Evolutionary conservation across 257 asterid species (phyloP).

Genomic region (Salvia hispanica): DNA sequence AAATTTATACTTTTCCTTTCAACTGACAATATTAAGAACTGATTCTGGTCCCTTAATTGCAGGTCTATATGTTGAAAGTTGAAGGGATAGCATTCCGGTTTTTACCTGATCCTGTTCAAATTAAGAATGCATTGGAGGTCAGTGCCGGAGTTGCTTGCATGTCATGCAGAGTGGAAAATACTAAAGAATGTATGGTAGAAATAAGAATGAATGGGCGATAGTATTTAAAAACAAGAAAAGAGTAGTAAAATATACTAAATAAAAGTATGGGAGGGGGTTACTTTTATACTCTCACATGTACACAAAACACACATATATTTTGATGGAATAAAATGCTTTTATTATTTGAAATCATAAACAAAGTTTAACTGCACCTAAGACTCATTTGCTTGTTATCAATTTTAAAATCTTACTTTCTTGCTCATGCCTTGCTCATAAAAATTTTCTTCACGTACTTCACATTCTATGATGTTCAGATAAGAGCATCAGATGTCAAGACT

Average conservation of each 20-base stretch:
- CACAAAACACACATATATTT: background rate
- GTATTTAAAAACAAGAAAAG: background rate
- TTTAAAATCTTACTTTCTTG: background rate
- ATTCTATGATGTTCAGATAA: conserved; percentile 51
- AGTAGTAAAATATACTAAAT: background rate
- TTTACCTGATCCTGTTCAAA: conserved; percentile 91
- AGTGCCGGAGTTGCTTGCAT: conserved; percentile 31
- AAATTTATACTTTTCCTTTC: background rate
- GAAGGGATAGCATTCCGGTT: conserved; percentile 97
- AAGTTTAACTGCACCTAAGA: background rate
- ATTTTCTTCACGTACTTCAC: conserved; percentile 25
- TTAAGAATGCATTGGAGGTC: conserved; percentile 91
- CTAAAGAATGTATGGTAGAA: background rate
- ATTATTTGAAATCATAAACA: background rate
- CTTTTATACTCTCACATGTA: background rate
- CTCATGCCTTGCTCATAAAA: conserved; percentile 10
- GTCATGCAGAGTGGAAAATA: background rate
- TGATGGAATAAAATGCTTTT: background rate
- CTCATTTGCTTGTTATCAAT: conserved; percentile 13
- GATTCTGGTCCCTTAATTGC: conserved; percentile 29
- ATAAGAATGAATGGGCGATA: background rate
- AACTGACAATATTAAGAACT: background rate
- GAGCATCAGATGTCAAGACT: conserved; percentile 54
- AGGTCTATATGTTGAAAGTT: conserved; percentile 96
- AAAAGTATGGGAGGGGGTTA: background rate